phyloP scores from a whole-genome alignment of 371 early-diverging fungal species.

The Mortierella sp. region DNA sequence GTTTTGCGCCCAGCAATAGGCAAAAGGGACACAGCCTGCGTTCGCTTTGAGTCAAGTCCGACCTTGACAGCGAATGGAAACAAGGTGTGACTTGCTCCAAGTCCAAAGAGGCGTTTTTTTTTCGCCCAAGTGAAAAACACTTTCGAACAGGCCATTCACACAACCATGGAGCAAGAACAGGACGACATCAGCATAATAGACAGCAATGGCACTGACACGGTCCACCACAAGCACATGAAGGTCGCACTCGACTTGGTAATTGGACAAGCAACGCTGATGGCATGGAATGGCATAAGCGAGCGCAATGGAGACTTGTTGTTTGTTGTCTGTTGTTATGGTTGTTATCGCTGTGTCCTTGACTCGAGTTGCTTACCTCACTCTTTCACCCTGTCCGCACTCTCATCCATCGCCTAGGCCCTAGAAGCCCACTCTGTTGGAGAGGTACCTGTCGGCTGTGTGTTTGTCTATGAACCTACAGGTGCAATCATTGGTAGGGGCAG shows the following conservation, averaged over 20 bases:
- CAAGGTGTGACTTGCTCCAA: no score
- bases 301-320: neutral
- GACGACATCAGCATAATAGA: neutral
- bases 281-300: neutral
- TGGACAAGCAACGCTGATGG: neutral
- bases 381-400: neutral
- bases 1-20: no score
- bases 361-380: neutral
- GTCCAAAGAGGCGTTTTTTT: no score
- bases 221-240: constrained; percentile 6
- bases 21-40: no score
- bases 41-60: no score
- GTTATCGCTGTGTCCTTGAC: neutral
- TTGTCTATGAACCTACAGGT: constrained; percentile 75
- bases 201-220: neutral
- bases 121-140: neutral
- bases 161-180: neutral
- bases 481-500: constrained; percentile 81
- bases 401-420: constrained; percentile 68
- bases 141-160: no score
- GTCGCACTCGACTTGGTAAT: constrained; percentile 10
- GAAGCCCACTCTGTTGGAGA: constrained; percentile 90
- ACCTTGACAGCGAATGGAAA: no score
- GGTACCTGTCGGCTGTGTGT: constrained; percentile 99
- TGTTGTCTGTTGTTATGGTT: neutral